Conservation (phyloP, 2,329 filamentous ascomycete genomes). For the Erysiphe pulchra region DNA sequence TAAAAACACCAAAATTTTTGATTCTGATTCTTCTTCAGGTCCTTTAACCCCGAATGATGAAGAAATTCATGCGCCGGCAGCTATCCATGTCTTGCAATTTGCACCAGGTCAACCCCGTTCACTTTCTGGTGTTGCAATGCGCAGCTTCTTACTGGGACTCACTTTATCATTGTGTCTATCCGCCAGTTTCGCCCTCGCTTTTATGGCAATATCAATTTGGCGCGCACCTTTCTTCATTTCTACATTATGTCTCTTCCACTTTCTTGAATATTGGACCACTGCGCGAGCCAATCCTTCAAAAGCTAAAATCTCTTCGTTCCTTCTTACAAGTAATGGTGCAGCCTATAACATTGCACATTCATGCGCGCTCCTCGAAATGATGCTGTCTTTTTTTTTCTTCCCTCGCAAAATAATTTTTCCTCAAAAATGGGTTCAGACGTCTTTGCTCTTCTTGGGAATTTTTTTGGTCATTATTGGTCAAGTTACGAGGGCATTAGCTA, state of each 20-base stretch:
- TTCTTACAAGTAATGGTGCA: slow-evolving; percentile 63
- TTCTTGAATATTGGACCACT: slow-evolving; percentile 85
- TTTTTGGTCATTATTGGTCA: slow-evolving; percentile 44
- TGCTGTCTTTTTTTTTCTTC: slow-evolving; percentile 31
- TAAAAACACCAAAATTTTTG: no score
- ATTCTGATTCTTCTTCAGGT: no score
- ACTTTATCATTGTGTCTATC: slow-evolving; percentile 5
- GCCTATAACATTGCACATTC: slow-evolving; percentile 66
- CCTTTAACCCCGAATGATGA: no score
- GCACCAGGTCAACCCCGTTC: slow-evolving; percentile 10
- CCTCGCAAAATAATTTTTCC: slow-evolving; percentile 14
- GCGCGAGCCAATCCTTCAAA: slow-evolving; percentile 56
- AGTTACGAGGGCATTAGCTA: slow-evolving; percentile 50
- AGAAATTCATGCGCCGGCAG: slow-evolving; percentile 7
- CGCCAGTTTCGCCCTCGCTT: slow-evolving; percentile 8
- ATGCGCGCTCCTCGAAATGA: slow-evolving; percentile 46
- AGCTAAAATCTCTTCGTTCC: slow-evolving; percentile 49
- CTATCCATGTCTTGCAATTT: slow-evolving; percentile 10
- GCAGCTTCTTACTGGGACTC: slow-evolving; percentile 13
- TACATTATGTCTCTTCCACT: slow-evolving; percentile 63
- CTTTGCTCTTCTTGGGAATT: slow-evolving; percentile 29
- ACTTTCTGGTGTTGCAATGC: slow-evolving; percentile 15
- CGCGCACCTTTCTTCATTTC: slow-evolving; percentile 39
- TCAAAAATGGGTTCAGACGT: slow-evolving; percentile 9
- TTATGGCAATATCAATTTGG: slow-evolving; percentile 19